These are phyloP conservation scores for Hirsutella rhossiliensis DNA, from an alignment of 2,329 filamentous ascomycete genomes.

Conservation along the genomic window DNA sequence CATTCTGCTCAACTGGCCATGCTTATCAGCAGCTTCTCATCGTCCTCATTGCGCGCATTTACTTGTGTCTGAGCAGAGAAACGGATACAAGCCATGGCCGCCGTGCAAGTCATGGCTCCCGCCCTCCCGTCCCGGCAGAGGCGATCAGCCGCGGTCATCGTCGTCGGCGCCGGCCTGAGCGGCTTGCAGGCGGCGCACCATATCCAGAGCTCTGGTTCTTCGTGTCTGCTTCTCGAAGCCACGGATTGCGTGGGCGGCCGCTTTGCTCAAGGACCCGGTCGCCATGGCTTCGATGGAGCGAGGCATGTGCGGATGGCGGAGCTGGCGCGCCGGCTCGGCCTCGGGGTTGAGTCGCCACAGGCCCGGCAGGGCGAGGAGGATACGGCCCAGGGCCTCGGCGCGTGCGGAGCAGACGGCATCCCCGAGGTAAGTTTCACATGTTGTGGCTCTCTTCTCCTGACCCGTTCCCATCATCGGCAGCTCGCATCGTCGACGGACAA, in stretches of 20 bases:
- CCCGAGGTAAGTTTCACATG: background rate
- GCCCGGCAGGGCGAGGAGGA: background rate
- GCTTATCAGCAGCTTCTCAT: too few relatives aligned
- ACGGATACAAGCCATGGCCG: too few relatives aligned
- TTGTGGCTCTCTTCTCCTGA: too few relatives aligned
- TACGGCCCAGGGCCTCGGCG: background rate
- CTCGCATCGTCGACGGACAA: background rate
- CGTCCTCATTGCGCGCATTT: too few relatives aligned
- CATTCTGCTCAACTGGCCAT: too few relatives aligned
- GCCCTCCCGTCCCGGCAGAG: background rate
- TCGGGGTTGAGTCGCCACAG: background rate
- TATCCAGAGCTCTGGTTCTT: conserved; percentile 10
- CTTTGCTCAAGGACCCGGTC: background rate
- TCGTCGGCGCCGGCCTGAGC: conserved; percentile 13
- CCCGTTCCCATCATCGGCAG: too few relatives aligned
- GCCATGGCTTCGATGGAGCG: background rate
- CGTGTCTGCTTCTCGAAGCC: conserved; percentile 12
- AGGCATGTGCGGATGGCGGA: background rate
- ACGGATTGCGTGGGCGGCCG: background rate
- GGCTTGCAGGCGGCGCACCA: conserved; percentile 12
- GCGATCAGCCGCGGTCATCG: conserved; percentile 10
- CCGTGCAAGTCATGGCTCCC: too few relatives aligned
- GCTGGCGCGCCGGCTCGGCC: conserved; percentile 1
- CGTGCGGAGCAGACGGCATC: background rate
- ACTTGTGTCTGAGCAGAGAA: too few relatives aligned